A percentile compares a stretch with the other conserved stretches of the same genome.
These are phyloP conservation scores for Talaromyces sp. DNA, from an alignment of 2,329 filamentous ascomycete species.

Conservation along the genomic window DNA sequence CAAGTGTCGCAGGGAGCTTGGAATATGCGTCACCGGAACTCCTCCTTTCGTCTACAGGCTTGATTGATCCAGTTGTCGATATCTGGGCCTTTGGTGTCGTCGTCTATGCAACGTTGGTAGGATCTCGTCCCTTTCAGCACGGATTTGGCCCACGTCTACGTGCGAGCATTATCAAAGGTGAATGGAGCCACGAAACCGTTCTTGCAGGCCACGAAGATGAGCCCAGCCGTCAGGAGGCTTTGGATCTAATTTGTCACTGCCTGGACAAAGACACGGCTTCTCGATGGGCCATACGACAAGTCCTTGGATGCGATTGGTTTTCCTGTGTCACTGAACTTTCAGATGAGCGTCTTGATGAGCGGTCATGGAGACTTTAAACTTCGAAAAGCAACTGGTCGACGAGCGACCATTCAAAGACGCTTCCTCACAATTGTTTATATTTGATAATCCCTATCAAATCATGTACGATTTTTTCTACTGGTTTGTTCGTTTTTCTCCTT, in stretches of 20 bases:
- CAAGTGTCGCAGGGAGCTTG: constrained; percentile 56
- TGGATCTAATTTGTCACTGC: constrained; percentile 57
- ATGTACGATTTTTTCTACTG: background rate
- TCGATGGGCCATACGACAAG: constrained; percentile 54
- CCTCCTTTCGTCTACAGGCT: constrained; percentile 34
- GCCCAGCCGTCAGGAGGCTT: constrained; percentile 39
- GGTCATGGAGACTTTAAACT: constrained; percentile 34
- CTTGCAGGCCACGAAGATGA: constrained; percentile 37
- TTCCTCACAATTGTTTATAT: background rate
- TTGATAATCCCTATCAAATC: background rate
- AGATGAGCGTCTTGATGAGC: constrained; percentile 27
- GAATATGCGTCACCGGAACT: constrained; percentile 50
- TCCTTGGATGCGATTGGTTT: constrained; percentile 54
- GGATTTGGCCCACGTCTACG: constrained; percentile 54
- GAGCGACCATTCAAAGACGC: background rate
- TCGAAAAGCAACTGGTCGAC: background rate
- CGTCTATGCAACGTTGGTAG: constrained; percentile 56
- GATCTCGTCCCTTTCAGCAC: constrained; percentile 59
- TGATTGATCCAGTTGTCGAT: constrained; percentile 53
- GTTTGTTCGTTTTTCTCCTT: background rate
- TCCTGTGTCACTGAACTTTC: constrained; percentile 32
- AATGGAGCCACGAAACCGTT: constrained; percentile 53
- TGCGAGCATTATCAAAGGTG: constrained; percentile 55
- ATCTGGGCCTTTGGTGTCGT: constrained; percentile 65
- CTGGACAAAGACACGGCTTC: constrained; percentile 52